A percentile compares a stretch with the other conserved stretches of the same genome.
Evolutionary conservation across 106 monocot species (phyloP).

Genomic region (Dioscorea alata): DNA sequence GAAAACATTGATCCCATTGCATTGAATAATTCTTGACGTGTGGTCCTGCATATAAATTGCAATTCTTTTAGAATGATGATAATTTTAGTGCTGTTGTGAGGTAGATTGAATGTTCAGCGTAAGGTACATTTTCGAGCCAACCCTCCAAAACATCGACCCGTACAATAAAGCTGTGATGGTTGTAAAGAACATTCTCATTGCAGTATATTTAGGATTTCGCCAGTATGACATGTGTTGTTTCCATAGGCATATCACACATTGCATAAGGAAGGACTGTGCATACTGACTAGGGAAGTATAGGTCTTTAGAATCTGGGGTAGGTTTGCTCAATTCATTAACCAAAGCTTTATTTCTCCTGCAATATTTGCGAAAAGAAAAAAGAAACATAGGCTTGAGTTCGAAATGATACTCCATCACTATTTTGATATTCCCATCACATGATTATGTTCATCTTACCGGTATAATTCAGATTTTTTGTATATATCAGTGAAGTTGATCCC

Average conservation of each 20-base stretch:
- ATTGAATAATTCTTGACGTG: constrained; percentile 51
- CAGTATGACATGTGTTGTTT: constrained; percentile 76
- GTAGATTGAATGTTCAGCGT: background rate
- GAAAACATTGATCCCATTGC: constrained; percentile 62
- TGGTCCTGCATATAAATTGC: constrained; percentile 4
- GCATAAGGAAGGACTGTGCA: constrained; percentile 39
- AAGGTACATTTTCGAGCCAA: constrained; percentile 61
- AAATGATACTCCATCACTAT: too few species aligned
- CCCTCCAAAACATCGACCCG: constrained; percentile 69
- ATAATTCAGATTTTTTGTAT: constrained; percentile 17
- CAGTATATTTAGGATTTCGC: constrained; percentile 70
- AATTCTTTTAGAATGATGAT: background rate
- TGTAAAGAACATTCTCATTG: constrained; percentile 49
- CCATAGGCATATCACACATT: constrained; percentile 75
- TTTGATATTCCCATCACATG: too few species aligned
- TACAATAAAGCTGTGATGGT: constrained; percentile 38
- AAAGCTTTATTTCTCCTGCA: constrained; percentile 61
- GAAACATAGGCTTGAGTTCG: too few species aligned
- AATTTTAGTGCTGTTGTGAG: background rate
- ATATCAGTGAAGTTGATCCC: constrained; percentile 21
- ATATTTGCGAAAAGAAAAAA: background rate
- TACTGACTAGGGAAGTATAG: constrained; percentile 56
- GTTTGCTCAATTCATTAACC: constrained; percentile 45
- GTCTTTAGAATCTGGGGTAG: constrained; percentile 44
- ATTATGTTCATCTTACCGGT: too few species aligned